Evolutionary conservation across 495 filamentous ascomycete species (phyloP), one percentile per base, ranked within the genome.

Genomic region (Trichoderma parareesei): DNA sequence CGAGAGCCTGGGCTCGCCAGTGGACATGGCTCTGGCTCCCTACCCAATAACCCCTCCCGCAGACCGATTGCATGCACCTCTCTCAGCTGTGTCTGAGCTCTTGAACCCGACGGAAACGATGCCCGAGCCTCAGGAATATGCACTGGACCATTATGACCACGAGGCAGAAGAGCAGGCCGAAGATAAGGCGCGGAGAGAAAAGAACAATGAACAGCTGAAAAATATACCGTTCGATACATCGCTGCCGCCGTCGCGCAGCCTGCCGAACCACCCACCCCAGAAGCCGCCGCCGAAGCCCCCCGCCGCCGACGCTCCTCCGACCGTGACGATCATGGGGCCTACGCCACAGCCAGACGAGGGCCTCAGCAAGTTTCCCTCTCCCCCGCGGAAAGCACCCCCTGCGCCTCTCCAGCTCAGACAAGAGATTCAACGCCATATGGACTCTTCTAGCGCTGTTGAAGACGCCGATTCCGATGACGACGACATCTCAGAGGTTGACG

Each of bases 391-490:
- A 75, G 82, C 88, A 33, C 92, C 93, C 7, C 93, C 93, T 40
- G 88, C 91, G 16, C 93, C 93, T 13, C 74, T 97, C 43, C 87
- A 93, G 70, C 81, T 97, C 9, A 83, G 79, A 40, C 77, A 81
- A 46, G 67, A 70, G 35, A 73, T 67, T 41, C 71, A 79, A 66
- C 83, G 73, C 57, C 79, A 77, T 5, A 71, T 76, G 61, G 75
- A 78, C 41, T 78, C 79, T 57, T 67, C 79, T 5, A 81, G 79
- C 4, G 77, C 82, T 16, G 84, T 81, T 2, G 85, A 83, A 8
- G 81, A 89, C 49, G 90, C 88, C 0, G 89, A 87, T 55, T 93
- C 91, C 2, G 92, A 97, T 66, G 93, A 94, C 68, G 91, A 92
- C 64, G 90, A 93, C 69, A 81, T 87, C 16, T 71, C 87, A 5